These are phyloP conservation scores for Sporothrix euskadiensis DNA, from an alignment of 2,329 filamentous ascomycete species.

Conservation along the genomic window DNA sequence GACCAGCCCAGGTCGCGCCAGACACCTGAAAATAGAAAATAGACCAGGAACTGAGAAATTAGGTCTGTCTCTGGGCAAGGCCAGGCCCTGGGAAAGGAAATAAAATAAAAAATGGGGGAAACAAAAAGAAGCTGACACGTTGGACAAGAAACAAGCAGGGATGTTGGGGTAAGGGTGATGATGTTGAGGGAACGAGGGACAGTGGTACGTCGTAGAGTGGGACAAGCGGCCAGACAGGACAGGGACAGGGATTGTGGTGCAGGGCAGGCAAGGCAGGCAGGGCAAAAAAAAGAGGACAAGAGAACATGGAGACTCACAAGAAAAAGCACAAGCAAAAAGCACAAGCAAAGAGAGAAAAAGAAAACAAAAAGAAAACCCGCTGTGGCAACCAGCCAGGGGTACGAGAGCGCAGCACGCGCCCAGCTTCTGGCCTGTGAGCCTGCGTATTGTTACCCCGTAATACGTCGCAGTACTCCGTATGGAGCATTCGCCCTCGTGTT, in stretches of 20 bases:
- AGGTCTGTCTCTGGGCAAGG: not conserved
- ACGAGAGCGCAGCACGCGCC: not conserved
- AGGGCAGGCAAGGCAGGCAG: not conserved
- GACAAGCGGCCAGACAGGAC: constrained; percentile 13
- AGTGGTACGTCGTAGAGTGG: constrained; percentile 4
- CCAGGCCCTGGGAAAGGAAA: not conserved
- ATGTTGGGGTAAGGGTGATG: not conserved
- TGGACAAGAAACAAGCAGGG: constrained; percentile 11
- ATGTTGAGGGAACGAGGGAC: not conserved
- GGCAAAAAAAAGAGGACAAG: not conserved
- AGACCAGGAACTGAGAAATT: constrained; percentile 10
- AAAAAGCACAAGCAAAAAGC: not conserved
- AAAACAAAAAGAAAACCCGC: constrained; percentile 3
- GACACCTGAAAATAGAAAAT: constrained; percentile 2
- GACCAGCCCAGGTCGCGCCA: not conserved
- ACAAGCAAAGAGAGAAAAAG: not conserved
- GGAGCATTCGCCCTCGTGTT: not conserved
- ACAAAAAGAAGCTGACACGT: constrained; percentile 7
- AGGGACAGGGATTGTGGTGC: not conserved
- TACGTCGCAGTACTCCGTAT: constrained; percentile 1
- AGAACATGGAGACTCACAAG: not conserved
- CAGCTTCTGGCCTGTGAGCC: not conserved
- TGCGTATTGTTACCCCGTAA: constrained; percentile 12
- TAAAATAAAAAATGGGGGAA: constrained; percentile 8
- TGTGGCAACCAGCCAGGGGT: constrained; percentile 25